These are phyloP conservation scores for Madurella mycetomatis DNA, from an alignment of 2,329 filamentous ascomycete genomes.

Conservation along the genomic window DNA sequence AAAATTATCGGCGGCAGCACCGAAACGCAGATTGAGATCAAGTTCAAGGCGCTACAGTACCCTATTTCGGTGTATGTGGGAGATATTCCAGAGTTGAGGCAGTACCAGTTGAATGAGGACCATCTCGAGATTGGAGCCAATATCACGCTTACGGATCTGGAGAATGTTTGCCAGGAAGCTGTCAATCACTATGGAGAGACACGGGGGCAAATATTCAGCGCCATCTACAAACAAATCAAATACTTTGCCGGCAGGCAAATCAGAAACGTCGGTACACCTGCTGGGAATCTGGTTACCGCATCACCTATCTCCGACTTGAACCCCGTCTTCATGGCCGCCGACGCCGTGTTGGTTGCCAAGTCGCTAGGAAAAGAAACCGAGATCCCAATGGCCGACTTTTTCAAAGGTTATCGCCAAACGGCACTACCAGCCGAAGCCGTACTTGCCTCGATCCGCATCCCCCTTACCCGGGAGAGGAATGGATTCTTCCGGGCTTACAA, in stretches of 20 bases:
- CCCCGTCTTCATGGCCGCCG: constrained; percentile 84
- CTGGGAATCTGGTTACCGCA: constrained; percentile 89
- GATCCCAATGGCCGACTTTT: constrained; percentile 90
- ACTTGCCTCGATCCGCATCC: constrained; percentile 83
- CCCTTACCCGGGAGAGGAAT: constrained; percentile 65
- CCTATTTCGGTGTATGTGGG: constrained; percentile 86
- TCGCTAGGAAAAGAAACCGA: constrained; percentile 68
- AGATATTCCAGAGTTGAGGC: constrained; percentile 83
- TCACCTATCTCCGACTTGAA: constrained; percentile 97
- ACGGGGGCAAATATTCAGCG: constrained; percentile 76
- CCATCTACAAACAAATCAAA: constrained; percentile 87
- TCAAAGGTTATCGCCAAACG: constrained; percentile 84
- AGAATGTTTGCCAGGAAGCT: constrained; percentile 76
- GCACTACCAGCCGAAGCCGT: constrained; percentile 76
- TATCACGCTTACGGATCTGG: constrained; percentile 85
- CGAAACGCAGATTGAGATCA: constrained; percentile 96
- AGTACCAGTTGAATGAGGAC: constrained; percentile 74
- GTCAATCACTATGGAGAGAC: constrained; percentile 69
- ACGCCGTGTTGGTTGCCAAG: constrained; percentile 75
- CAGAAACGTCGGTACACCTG: constrained; percentile 93
- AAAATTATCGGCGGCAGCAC: constrained; percentile 96
- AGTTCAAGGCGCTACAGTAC: constrained; percentile 94
- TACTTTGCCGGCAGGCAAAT: constrained; percentile 96
- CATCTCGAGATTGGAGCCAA: constrained; percentile 91
- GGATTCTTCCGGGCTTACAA: constrained; percentile 92